Conservation (phyloP, 805 yeast genomes). For the Ogataea paraovalis region DNA sequence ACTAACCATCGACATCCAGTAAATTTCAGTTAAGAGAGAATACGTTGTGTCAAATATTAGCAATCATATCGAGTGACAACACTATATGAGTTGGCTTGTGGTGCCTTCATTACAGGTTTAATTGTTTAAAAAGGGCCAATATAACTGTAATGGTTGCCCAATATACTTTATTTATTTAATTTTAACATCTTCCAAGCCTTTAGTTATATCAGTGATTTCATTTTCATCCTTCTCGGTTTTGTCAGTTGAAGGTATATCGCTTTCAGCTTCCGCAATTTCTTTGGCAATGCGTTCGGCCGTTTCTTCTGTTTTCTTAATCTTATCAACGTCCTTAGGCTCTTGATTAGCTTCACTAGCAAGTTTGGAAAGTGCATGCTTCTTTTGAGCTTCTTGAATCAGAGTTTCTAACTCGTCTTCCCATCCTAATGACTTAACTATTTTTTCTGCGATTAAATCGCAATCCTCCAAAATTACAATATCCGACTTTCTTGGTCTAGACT, state of each 20-base stretch:
- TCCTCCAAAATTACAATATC: conserved; percentile 61
- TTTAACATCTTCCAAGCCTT: conserved; percentile 13
- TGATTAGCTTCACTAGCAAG: neutral
- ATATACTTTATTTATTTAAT: conserved; percentile 6
- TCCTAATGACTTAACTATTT: conserved; percentile 51
- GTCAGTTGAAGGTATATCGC: conserved; percentile 6
- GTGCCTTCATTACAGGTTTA: too few species aligned
- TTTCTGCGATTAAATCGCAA: conserved; percentile 62
- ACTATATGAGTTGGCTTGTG: too few species aligned
- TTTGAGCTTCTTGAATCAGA: conserved; percentile 32
- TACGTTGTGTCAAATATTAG: too few species aligned
- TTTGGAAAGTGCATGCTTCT: conserved; percentile 9
- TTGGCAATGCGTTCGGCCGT: conserved; percentile 25
- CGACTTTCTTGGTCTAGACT: conserved; percentile 43
- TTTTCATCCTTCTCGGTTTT: conserved; percentile 14
- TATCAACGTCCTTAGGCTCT: conserved; percentile 5
- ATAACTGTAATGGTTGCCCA: too few species aligned
- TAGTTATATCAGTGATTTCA: conserved; percentile 16
- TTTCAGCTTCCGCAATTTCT: conserved; percentile 24
- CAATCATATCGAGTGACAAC: too few species aligned
- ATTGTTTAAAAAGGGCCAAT: too few species aligned
- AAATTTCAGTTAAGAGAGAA: too few species aligned
- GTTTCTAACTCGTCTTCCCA: conserved; percentile 57
- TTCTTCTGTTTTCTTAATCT: conserved; percentile 17
- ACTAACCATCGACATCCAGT: too few species aligned